phyloP scores from a whole-genome alignment of 2,329 filamentous ascomycete species.

The Colletotrichum australisinense region DNA sequence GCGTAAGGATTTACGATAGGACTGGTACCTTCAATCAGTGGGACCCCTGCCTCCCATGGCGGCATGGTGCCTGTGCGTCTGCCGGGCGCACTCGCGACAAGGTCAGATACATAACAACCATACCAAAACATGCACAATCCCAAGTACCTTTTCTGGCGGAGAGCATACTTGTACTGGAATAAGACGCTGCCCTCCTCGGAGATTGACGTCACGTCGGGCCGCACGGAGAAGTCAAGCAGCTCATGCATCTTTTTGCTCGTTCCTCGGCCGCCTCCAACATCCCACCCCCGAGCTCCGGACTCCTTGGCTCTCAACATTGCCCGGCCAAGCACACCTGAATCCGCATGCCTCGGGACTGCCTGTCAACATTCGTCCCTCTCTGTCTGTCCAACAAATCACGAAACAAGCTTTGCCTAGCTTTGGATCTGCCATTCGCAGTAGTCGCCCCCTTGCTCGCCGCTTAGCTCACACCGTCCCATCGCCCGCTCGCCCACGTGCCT shows the following conservation, averaged over 20 bases:
- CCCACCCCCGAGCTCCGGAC: constrained; percentile 3
- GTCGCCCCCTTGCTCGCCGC: constrained; percentile 5
- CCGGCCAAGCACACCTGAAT: not conserved
- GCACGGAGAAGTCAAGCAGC: not conserved
- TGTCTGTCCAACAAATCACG: not conserved
- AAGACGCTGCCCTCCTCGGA: not conserved
- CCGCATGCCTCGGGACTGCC: not conserved
- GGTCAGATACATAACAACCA: no score
- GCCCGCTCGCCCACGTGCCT: not conserved
- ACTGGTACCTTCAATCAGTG: not conserved
- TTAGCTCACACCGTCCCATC: not conserved
- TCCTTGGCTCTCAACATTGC: not conserved
- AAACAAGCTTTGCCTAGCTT: constrained; percentile 22
- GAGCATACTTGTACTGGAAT: not conserved
- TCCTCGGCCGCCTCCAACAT: constrained; percentile 1
- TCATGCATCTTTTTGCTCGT: not conserved
- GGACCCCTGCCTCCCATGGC: not conserved
- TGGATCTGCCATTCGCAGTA: not conserved
- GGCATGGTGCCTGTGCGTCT: constrained; percentile 7
- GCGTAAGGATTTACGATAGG: no score
- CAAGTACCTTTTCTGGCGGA: no score
- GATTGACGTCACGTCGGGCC: constrained; percentile 7
- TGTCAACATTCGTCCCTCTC: not conserved
- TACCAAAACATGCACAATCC: no score
- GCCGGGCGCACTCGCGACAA: not conserved